A percentile compares a stretch with the other conserved stretches of the same genome.
Evolutionary conservation across 2,329 filamentous ascomycete species (phyloP).

Genomic region (Phaeoacremonium minimum): DNA sequence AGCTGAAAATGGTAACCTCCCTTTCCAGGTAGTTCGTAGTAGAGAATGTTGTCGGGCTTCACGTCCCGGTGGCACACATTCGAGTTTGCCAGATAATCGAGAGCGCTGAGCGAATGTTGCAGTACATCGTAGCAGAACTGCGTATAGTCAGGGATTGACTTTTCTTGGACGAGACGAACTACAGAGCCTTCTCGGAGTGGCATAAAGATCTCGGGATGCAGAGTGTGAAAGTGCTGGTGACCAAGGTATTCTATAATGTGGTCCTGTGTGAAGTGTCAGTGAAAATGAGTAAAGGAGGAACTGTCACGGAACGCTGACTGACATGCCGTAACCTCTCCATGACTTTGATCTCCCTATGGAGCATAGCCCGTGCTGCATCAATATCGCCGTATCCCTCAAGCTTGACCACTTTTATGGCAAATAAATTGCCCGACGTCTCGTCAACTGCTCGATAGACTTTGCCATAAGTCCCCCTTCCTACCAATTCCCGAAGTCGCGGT

Average conservation of each 20-base stretch:
- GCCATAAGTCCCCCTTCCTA: too few relatives aligned
- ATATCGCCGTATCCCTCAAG: neutral
- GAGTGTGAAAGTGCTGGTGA: neutral
- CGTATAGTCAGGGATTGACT: neutral
- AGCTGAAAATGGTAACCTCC: slow-evolving; percentile 12
- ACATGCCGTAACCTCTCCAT: slow-evolving; percentile 5
- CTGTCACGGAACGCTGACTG: neutral
- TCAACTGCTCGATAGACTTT: neutral
- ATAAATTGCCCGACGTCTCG: neutral
- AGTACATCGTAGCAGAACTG: slow-evolving; percentile 1
- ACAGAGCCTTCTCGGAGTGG: slow-evolving; percentile 2
- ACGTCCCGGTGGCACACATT: slow-evolving; percentile 11
- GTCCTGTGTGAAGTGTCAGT: neutral
- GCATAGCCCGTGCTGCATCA: neutral
- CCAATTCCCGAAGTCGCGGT: neutral
- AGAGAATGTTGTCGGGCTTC: slow-evolving; percentile 13
- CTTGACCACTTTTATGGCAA: neutral
- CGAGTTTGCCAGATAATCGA: slow-evolving; percentile 5
- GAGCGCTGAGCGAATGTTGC: neutral
- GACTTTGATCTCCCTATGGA: slow-evolving; percentile 1
- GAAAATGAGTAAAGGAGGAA: too few relatives aligned
- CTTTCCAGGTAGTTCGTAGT: slow-evolving; percentile 1
- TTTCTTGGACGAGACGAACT: neutral
- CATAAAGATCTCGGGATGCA: slow-evolving; percentile 6
- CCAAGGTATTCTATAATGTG: slow-evolving; percentile 6